Base-by-base conservation (phyloP, 441 rosid genomes). In the Gossypium schwendimanii region DNA sequence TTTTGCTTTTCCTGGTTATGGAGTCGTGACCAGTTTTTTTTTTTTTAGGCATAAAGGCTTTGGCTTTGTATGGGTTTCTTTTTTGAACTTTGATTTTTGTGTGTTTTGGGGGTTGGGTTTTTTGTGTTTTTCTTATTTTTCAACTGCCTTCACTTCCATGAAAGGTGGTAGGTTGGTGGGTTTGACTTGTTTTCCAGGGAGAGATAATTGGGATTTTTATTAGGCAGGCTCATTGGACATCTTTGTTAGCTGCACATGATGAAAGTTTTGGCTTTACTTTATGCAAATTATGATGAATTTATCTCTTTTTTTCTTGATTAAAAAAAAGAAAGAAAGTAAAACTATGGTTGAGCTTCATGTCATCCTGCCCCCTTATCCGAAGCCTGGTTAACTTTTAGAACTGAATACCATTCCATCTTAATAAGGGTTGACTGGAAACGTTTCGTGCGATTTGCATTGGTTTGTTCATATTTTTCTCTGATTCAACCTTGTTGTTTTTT, bases 101-200 rank as follows among this genome's bases (percentile, higher is more conserved):
- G 69, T 64, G 24, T 73, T 59, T 55, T 58, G 73, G 65, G 70
- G 70, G 71, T 76, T 62, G 72, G 65, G 69, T 15, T 21, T 26
- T 58, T 64, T 73, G 76, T 54, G 62, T 26, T 61, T 75, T 33
- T 21, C 63, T 41, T 24, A 31, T 63, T 39, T 59, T 49, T 63
- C 55, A 45, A 21, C 71, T 75, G 62, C 77, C 50, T 69, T 57
- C 61, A 52, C 75, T 71, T 79, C 80, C 86, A 80, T 77, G 87
- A 85, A 88, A 85, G 92, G 88, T 90, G 92, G 91, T 85, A 82
- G 91, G 83, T 82, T 88, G 83, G 84, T 84, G 87, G 89, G 77
- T 92, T 88, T 90, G 92, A 90, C 95, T 90, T 88, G 41, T 33
- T 78, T 82, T 70, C 55, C 63, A 55, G 17, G 64, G 70, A 41